These are phyloP conservation scores for Erysimum cheiranthoides DNA, from an alignment of 345 rosid species.

Conservation along the genomic window DNA sequence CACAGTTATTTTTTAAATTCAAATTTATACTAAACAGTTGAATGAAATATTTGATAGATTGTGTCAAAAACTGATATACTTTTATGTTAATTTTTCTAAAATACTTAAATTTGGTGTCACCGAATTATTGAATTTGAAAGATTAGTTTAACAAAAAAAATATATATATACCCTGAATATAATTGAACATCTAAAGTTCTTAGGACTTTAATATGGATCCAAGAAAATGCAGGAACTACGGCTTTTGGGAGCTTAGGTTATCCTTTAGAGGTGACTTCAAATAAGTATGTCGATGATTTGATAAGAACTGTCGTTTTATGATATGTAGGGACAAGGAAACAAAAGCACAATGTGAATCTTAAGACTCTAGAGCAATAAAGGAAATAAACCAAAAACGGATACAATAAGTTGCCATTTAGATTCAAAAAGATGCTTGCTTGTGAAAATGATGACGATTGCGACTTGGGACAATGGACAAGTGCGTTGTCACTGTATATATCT, in stretches of 20 bases:
- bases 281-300: conserved; percentile 20
- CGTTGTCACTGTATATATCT: neutral
- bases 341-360: conserved; percentile 19
- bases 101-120: neutral
- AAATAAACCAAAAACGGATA: neutral
- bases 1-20: no score
- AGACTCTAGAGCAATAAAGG: neutral
- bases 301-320: conserved; percentile 20
- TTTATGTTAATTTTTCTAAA: neutral
- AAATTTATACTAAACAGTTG: no score
- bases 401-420: neutral
- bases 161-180: no score
- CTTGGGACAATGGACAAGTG: conserved; percentile 3
- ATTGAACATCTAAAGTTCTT: neutral
- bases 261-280: conserved; percentile 6
- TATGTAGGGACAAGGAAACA: conserved; percentile 20
- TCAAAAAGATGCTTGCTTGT: conserved; percentile 9
- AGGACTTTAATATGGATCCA: conserved; percentile 15
- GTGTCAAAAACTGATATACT: neutral
- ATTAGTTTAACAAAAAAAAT: neutral
- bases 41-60: no score
- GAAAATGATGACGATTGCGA: conserved; percentile 8
- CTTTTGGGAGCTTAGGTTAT: neutral
- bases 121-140: neutral
- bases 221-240: conserved; percentile 10